These are phyloP conservation scores for Ceratocystis destructans DNA, from an alignment of 2,329 filamentous ascomycete species.

Conservation along the genomic window DNA sequence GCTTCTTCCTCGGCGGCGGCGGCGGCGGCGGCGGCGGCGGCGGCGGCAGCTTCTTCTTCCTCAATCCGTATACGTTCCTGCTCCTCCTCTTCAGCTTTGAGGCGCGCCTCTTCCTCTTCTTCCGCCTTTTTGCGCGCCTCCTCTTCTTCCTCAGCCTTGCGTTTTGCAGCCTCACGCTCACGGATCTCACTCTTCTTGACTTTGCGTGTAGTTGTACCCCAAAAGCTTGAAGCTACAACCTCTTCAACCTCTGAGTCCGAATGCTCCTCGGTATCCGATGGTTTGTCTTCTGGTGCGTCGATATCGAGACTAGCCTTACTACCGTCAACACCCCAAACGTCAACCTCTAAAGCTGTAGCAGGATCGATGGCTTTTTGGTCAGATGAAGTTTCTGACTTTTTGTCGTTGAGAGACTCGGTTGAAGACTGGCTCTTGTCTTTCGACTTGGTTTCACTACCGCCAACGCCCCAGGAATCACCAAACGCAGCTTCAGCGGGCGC, in stretches of 20 bases:
- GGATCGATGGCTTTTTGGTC: slow-evolving; percentile 7
- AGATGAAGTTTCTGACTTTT: slow-evolving; percentile 21
- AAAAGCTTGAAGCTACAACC: slow-evolving; percentile 26
- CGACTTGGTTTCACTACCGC: not conserved
- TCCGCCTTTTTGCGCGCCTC: slow-evolving; percentile 10
- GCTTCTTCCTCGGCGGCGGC: slow-evolving; percentile 6
- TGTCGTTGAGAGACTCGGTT: slow-evolving; percentile 18
- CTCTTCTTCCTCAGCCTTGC: slow-evolving; percentile 13
- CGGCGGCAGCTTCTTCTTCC: slow-evolving; percentile 4
- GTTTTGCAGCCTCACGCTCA: slow-evolving; percentile 8
- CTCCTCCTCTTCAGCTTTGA: slow-evolving; percentile 15
- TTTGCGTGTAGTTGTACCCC: slow-evolving; percentile 24
- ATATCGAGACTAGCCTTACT: slow-evolving; percentile 22
- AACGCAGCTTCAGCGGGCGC: slow-evolving; percentile 1
- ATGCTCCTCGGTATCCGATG: slow-evolving; percentile 19
- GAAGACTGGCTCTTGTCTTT: slow-evolving; percentile 9
- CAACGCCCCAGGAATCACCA: slow-evolving; percentile 16
- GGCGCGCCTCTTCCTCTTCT: slow-evolving; percentile 9
- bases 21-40: not conserved
- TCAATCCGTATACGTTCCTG: not conserved
- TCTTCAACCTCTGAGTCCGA: slow-evolving; percentile 23
- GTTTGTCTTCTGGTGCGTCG: slow-evolving; percentile 20
- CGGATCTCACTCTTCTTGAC: slow-evolving; percentile 25
- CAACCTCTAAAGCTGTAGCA: not conserved
- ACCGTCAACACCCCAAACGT: slow-evolving; percentile 20